Base-by-base conservation (phyloP, 371 early-diverging fungal species). In the Basidiobolus meristosporus region DNA sequence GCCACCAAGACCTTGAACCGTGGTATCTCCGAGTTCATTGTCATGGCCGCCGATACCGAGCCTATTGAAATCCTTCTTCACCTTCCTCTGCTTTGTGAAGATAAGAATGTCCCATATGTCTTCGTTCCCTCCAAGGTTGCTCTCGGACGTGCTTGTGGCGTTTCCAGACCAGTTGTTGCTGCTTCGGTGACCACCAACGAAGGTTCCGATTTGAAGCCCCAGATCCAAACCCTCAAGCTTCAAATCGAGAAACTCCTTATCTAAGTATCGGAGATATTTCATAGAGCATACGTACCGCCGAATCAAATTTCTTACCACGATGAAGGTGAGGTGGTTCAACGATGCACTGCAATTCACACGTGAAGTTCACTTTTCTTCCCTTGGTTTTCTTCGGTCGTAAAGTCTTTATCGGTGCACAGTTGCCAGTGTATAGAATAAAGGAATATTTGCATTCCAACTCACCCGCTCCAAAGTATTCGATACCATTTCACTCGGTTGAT, bases 1-100 rank as follows among this genome's bases (percentile, higher is more conserved):
- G 87, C 91, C 19, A 98, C 97, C 54, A 99, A 99, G 79, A 90
- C 95, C 38, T 73, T 99, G 36, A 98, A 98, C 80, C 88, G 98
- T 56, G 98, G 98, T 67, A 93, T 90, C 50, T 79, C 96, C 45
- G 92, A 98, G 67, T 92, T 98, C 61, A 90, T 98, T 52, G 76
- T 99, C 52, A 79, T 99, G 82, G 89, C 98, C 47, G 96, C 92
- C 50, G 98, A 98, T 66, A 77, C 92, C 42, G 88, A 87, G 62
- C 99, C 99, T 26, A 70, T 96, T 40, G 98, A 96, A 58, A 93
- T 99, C 53, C 70, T 96, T 40, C 73, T 93, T 38, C 92, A 98
- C 68, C 62, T 98, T 42, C 96, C 98, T 33, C 75, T 97, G 14
- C 68, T 98, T 46, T 98, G 99, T 70, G 98, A 98, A 70, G 98